Evolutionary conservation across 2,329 filamentous ascomycete genomes (phyloP), one percentile per base, ranked within the genome.

Genomic region (Epichloe typhina): DNA sequence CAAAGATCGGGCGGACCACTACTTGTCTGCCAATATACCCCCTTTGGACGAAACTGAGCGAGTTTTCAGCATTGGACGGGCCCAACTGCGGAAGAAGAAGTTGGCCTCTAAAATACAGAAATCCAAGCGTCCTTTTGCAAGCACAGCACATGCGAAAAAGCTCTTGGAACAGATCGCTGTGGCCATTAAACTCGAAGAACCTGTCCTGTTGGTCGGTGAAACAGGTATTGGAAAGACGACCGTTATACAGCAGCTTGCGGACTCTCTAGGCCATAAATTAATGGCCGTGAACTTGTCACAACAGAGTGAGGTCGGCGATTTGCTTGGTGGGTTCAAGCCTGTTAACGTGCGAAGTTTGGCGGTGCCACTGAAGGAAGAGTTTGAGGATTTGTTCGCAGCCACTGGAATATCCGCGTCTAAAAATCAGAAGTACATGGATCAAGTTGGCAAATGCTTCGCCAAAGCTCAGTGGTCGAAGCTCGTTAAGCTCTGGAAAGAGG

Each of bases 151-250:
- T 56, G 91, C 91, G 0, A 80, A 88, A 56, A 80, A 84, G 54
- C 74, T 95, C 12, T 77, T 98, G 47, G 94, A 98, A 64, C 88
- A 94, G 63, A 86, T 97, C 50, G 82, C 87, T 1, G 83, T 88
- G 38, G 85, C 89, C 1, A 80, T 96, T 5, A 82, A 85, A 54
- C 79, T 89, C 59, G 79, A 80, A n/a, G 93, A 99, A 61, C 89
- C 94, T 4, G 79, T 95, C 1, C 71, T 99, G 17, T 79, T 99
- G 31, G 93, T 99, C n/a, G 93, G 93, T 62, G 93, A 99, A 70
- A 99, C 93, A 7, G 93, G 93, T 72, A 96, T 95, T 47, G 93
- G 93, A 60, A 99, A 99, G 69, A 99, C 93, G 0, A 95, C 93
- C 0, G 86, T 93, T 26, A 84, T 98, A 13, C 93, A 99, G 65